Base-by-base conservation (phyloP, 148 eudicot genomes). In the Persicaria tinctoria region DNA sequence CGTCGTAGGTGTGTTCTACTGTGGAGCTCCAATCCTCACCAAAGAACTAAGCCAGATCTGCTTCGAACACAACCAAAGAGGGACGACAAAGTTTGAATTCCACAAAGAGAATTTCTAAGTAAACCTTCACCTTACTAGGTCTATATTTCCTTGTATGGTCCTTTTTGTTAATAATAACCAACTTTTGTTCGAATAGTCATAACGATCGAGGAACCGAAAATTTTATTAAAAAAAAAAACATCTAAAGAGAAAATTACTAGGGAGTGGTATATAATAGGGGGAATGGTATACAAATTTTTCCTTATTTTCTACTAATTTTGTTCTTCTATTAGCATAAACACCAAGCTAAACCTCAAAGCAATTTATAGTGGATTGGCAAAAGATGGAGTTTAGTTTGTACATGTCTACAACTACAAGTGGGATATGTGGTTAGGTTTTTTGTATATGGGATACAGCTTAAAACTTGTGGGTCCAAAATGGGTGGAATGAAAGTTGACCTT, bases 1-100 rank as follows among this genome's bases (percentile, higher is more conserved):
- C 82, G 74, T 79, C 80, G 63, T 87, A 95, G 99, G 99, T 73
- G 96, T 95, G 72, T 95, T 95, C 88, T 92, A 89, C 77, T 95
- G 99, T 57, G 99, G 99, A 46, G 76, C 77, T 51, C 91, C 92
- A 4, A 79, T 83, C 51, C 82, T 92, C 82, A 97, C 93, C 32
- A 92, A 89, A 77, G 97, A 92, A 83, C 85, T 95, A 68, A 80
- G 77, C 81, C 78, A 78, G 44, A 87, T 90, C 5, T 90, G 97
- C 80, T 73, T 89, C 11, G 92, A 92, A 70, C 88, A 74, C 62
- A 95, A 95, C 73, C 96, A 95, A 76, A 89, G 93, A 78, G 99
- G 99, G 71, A 72, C 87, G 47, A 95, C 96, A 5, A 95, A 92
- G 79, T 92, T 90, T 66, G 97, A 90, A 75, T 95, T 92, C 80